Percentiles rank a stretch among this genome's conserved stretches.
Evolutionary conservation across 2,329 filamentous ascomycete species (phyloP).

Genomic region (Penicillium sp.): DNA sequence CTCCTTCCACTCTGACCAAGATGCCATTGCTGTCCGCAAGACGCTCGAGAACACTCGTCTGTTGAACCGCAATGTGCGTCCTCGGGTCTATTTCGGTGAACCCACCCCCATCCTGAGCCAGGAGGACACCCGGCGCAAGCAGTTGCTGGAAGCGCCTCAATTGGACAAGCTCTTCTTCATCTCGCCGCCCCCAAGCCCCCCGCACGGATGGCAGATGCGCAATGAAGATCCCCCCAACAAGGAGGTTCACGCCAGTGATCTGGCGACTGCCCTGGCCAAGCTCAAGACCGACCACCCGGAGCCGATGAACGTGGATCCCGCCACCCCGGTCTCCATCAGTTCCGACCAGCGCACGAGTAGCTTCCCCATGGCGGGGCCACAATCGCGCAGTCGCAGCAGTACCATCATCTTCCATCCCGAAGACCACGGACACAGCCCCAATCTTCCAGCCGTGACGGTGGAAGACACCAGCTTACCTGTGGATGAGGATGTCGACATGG

Average conservation of each 20-base stretch:
- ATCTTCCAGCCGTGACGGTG: constrained; percentile 58
- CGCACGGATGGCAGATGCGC: constrained; percentile 59
- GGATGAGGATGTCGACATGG: constrained; percentile 43
- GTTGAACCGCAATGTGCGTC: constrained; percentile 28
- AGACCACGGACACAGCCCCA: constrained; percentile 54
- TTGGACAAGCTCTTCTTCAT: constrained; percentile 61
- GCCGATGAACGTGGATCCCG: constrained; percentile 20
- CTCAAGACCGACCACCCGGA: constrained; percentile 34
- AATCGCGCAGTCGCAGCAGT: constrained; percentile 46
- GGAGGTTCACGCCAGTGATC: constrained; percentile 57
- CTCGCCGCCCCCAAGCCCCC: constrained; percentile 57
- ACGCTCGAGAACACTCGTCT: constrained; percentile 37
- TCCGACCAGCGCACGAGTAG: constrained; percentile 28
- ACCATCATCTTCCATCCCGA: constrained; percentile 59
- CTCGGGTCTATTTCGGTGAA: constrained; percentile 49
- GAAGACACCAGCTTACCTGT: constrained; percentile 51
- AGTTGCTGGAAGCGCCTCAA: constrained; percentile 51
- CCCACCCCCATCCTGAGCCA: constrained; percentile 42
- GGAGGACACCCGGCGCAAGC: constrained; percentile 31
- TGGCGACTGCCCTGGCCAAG: constrained; percentile 51
- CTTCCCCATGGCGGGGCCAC: constrained; percentile 26
- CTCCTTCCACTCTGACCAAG: constrained; percentile 41
- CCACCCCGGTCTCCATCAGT: constrained; percentile 33
- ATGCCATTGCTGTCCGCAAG: constrained; percentile 41
- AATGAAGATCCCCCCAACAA: constrained; percentile 61